These are phyloP conservation scores for Emergomyces orientalis DNA, from an alignment of 2,329 filamentous ascomycete genomes.

Conservation along the genomic window DNA sequence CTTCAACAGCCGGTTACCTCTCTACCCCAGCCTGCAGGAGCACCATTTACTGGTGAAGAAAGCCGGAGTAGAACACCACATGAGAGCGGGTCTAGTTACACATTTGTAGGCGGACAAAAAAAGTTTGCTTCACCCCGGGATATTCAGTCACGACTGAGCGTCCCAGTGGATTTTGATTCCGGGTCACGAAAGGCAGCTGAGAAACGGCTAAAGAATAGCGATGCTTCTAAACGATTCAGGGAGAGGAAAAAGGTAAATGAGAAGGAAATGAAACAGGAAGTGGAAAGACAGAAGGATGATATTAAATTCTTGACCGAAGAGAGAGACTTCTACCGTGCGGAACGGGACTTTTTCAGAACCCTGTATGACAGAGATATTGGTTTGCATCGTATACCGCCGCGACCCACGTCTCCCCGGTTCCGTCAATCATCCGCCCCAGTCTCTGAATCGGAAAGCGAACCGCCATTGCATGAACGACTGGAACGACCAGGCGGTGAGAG, in stretches of 20 bases:
- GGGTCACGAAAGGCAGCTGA: conserved; percentile 35
- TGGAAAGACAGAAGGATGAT: conserved; percentile 28
- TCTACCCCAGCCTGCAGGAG: conserved; percentile 1
- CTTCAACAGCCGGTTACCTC: conserved; percentile 11
- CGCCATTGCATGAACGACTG: neutral
- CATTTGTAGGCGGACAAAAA: neutral
- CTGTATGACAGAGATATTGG: conserved; percentile 12
- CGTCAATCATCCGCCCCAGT: neutral
- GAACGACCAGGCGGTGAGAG: conserved; percentile 9
- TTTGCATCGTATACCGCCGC: conserved; percentile 9
- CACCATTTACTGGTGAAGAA: conserved; percentile 5
- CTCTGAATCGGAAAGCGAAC: conserved; percentile 9
- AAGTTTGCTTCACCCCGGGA: neutral
- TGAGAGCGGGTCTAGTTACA: neutral
- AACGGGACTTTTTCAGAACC: conserved; percentile 35
- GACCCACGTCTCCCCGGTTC: conserved; percentile 13
- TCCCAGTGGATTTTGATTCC: conserved; percentile 33
- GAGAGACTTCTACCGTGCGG: conserved; percentile 32
- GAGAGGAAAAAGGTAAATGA: conserved; percentile 34
- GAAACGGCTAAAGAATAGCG: conserved; percentile 36
- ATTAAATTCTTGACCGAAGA: conserved; percentile 27
- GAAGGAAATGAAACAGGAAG: conserved; percentile 31
- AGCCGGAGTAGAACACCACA: neutral
- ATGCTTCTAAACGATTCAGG: conserved; percentile 34
- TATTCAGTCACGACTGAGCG: conserved; percentile 26